Base-by-base conservation (phyloP, 2,329 filamentous ascomycete species). In the Colletotrichum cordylinicola region DNA sequence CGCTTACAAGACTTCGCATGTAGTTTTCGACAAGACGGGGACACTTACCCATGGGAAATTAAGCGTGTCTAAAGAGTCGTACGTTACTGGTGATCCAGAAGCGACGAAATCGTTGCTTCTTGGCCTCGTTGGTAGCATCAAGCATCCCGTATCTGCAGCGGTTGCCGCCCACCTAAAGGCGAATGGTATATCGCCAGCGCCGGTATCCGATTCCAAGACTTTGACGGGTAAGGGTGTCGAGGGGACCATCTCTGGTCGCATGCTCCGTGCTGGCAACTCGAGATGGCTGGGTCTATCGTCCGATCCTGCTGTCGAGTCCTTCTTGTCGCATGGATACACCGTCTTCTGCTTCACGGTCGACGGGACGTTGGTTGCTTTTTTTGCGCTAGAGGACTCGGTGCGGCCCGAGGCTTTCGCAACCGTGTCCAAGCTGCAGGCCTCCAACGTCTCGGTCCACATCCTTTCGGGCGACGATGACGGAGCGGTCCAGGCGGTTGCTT, bases 21-120 rank as follows among this genome's bases (percentile, higher is more conserved):
- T 96, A 3, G 88, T 96, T 0, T 94, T 96, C 78, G 94, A 96
- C 86, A 96, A 96, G 83, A 96, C 95, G 0, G 94, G 94, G 0
- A 96, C 94, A 0, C 82, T 96, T 10, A 96, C 94, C 0, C 81
- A 86, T 31, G 93, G 92, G 0, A 86, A 88, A 4, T 79, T 94
- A 37, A 82, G 84, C 60, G 82, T 91, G 70, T 81, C 82, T 75
- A 31, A 81, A 68, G 82, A 89, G 79, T 48, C 84, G 75, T 80
- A 83, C 84, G 9, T 78, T 39, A 33, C 67, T 5, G 43, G 37
- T 10, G 70, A 72, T 24, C 78, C 10, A 55, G 43, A 13, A 13
- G 27, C 21, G 15, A 77, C 10, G 8, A 55, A 56, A 37, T 21
- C 70, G 10, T 29, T 78, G 48, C 60, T 77, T 52, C 67, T 72